These are phyloP conservation scores for Epichloe sp. DNA, from an alignment of 2,329 filamentous ascomycete species.

Conservation along the genomic window DNA sequence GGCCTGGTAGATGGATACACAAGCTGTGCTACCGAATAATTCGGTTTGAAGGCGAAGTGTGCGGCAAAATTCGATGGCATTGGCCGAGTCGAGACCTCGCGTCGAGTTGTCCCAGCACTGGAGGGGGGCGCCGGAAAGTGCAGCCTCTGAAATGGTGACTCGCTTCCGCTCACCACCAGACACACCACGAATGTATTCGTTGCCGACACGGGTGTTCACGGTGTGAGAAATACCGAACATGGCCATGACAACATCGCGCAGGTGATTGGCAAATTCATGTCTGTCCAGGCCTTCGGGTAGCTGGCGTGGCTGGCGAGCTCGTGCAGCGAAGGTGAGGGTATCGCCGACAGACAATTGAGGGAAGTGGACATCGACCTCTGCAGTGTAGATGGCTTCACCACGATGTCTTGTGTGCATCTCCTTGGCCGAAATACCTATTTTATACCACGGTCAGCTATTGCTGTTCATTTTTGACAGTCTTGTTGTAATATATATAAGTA, in stretches of 20 bases:
- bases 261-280: slow-evolving; percentile 35
- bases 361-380: slow-evolving; percentile 74
- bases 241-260: slow-evolving; percentile 62
- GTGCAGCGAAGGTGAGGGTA: slow-evolving; percentile 65
- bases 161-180: slow-evolving; percentile 61
- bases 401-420: slow-evolving; percentile 69
- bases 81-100: slow-evolving; percentile 60
- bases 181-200: slow-evolving; percentile 63
- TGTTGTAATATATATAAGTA: no score
- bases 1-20: slow-evolving; percentile 64
- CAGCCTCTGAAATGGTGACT: slow-evolving; percentile 49
- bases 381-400: slow-evolving; percentile 78
- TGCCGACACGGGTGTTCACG: slow-evolving; percentile 58
- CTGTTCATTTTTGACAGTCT: not conserved
- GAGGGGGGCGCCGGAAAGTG: slow-evolving; percentile 47
- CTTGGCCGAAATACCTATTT: slow-evolving; percentile 46
- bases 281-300: slow-evolving; percentile 45
- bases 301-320: slow-evolving; percentile 50
- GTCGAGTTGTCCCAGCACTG: slow-evolving; percentile 63
- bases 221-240: slow-evolving; percentile 65
- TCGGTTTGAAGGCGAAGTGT: slow-evolving; percentile 56
- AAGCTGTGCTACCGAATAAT: slow-evolving; percentile 50
- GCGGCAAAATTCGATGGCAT: slow-evolving; percentile 62
- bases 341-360: slow-evolving; percentile 65
- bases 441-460: slow-evolving; percentile 6